Evolutionary conservation across 768 basidiomycete species (phyloP).

Genomic region (Collybia sordida): DNA sequence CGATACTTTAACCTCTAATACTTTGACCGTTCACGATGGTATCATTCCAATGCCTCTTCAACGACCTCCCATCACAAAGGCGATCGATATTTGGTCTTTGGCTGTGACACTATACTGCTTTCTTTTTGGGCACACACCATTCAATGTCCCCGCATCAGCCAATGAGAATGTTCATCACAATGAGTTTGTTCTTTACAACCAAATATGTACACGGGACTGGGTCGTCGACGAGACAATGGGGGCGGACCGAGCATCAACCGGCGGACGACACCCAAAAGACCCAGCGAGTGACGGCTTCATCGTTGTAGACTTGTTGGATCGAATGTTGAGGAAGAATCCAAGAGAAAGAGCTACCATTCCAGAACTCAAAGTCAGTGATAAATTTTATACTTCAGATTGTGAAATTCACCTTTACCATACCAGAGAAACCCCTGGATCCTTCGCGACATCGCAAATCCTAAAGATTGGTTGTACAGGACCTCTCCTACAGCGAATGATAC

Average conservation of each 20-base stretch:
- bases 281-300: constrained; percentile 24
- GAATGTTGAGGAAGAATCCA: constrained; percentile 42
- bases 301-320: constrained; percentile 34
- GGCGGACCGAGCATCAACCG: constrained; percentile 31
- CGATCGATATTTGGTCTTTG: constrained; percentile 47
- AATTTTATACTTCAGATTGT: background rate
- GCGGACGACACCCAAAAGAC: constrained; percentile 32
- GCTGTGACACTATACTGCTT: constrained; percentile 48
- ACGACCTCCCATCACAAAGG: constrained; percentile 42
- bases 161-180: constrained; percentile 34
- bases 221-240: constrained; percentile 36
- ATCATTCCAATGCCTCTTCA: constrained; percentile 12
- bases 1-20: constrained; percentile 17
- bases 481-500: constrained; percentile 16
- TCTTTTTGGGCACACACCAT: constrained; percentile 45
- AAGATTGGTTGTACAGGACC: constrained; percentile 35
- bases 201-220: constrained; percentile 44
- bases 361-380: constrained; percentile 30
- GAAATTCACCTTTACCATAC: background rate
- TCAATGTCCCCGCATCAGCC: constrained; percentile 30
- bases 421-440: constrained; percentile 41
- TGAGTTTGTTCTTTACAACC: constrained; percentile 38
- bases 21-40: constrained; percentile 14
- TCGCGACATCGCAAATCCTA: constrained; percentile 29
- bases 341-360: constrained; percentile 26